phyloP scores from a whole-genome alignment of 129 eudicot genomes.

The Daucus carota region DNA sequence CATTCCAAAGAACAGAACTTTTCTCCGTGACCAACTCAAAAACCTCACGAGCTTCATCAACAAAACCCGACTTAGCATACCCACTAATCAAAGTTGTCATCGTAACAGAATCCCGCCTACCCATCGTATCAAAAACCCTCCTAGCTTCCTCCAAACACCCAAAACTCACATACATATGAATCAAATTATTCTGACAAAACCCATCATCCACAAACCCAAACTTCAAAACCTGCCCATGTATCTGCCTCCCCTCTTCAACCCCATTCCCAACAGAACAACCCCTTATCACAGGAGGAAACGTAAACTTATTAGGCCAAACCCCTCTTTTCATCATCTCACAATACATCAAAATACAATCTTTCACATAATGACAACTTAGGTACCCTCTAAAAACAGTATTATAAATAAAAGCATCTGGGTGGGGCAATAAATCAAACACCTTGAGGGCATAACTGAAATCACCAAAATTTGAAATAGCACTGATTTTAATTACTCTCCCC shows the following conservation, averaged over 20 bases:
- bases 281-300: constrained; percentile 44
- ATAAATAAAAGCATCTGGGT: constrained; percentile 65
- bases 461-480: constrained; percentile 49
- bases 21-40: constrained; percentile 41
- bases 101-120: constrained; percentile 32
- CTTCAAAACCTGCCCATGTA: constrained; percentile 49
- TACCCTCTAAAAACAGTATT: constrained; percentile 47
- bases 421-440: constrained; percentile 42
- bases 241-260: constrained; percentile 35
- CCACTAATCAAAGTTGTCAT: constrained; percentile 60
- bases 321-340: constrained; percentile 30
- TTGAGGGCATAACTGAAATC: constrained; percentile 60
- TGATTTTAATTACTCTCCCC: constrained; percentile 64
- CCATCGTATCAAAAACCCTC: constrained; percentile 42
- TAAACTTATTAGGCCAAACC: constrained; percentile 39
- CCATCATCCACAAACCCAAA: constrained; percentile 37
- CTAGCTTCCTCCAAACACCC: constrained; percentile 39
- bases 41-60: constrained; percentile 39
- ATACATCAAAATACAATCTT: constrained; percentile 37
- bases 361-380: constrained; percentile 20
- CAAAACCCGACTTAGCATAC: constrained; percentile 35
- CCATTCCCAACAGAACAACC: constrained; percentile 32
- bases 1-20: constrained; percentile 44
- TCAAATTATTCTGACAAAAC: constrained; percentile 42
- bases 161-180: constrained; percentile 51